These are phyloP conservation scores for Nemania sp. DNA, from an alignment of 2,329 filamentous ascomycete genomes.

Conservation along the genomic window DNA sequence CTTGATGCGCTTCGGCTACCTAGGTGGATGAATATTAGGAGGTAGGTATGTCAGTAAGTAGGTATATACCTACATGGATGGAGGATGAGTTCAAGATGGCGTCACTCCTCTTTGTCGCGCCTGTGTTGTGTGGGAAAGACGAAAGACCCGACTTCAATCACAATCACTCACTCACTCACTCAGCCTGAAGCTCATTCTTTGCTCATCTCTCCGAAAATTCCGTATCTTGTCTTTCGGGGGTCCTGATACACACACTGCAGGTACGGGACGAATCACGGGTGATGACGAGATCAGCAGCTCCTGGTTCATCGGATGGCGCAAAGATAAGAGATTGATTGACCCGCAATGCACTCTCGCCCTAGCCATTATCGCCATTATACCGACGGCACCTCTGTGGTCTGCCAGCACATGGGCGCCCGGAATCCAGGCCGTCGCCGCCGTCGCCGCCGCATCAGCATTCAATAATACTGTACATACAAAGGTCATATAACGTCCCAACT, in stretches of 20 bases:
- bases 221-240: conserved; percentile 28
- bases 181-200: conserved; percentile 29
- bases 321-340: conserved; percentile 37
- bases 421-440: conserved; percentile 29
- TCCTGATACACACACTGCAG: conserved; percentile 37
- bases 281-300: conserved; percentile 35
- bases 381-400: conserved; percentile 24
- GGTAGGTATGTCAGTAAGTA: too few relatives aligned
- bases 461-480: conserved; percentile 25
- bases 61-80: too few relatives aligned
- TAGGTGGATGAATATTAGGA: too few relatives aligned
- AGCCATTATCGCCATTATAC: background rate
- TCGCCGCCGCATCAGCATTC: conserved; percentile 29
- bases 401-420: conserved; percentile 23
- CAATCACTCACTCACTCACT: conserved; percentile 8
- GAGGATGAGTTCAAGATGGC: too few relatives aligned
- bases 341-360: conserved; percentile 25
- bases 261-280: conserved; percentile 38
- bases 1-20: too few relatives aligned
- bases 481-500: background rate
- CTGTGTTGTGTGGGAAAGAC: background rate
- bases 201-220: conserved; percentile 27
- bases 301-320: conserved; percentile 37
- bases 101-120: too few relatives aligned
- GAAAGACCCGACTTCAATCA: conserved; percentile 23